phyloP scores from a whole-genome alignment of 164 flowering plant species.

The Tinospora cordifolia region DNA sequence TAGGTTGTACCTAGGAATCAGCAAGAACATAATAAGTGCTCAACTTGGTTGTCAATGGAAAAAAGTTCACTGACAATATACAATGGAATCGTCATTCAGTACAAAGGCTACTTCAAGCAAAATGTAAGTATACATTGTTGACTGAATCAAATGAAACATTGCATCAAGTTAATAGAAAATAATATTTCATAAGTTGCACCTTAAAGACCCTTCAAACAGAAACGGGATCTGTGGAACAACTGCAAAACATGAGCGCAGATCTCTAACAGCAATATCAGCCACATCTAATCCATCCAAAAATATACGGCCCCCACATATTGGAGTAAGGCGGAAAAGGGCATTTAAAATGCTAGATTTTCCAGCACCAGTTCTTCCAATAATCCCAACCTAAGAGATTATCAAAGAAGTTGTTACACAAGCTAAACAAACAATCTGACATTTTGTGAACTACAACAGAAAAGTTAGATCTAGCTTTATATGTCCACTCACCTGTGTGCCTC shows the following conservation, averaged over 20 bases:
- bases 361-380: conserved; percentile 98
- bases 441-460: neutral
- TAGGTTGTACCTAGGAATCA: conserved; percentile 60
- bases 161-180: neutral
- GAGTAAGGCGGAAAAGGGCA: conserved; percentile 81
- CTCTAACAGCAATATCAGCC: conserved; percentile 47
- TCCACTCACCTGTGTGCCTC: conserved; percentile 57
- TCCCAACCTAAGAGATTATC: conserved; percentile 57
- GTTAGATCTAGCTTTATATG: neutral
- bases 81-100: neutral
- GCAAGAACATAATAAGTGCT: conserved; percentile 5
- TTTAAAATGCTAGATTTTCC: conserved; percentile 92
- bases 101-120: neutral
- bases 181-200: conserved; percentile 28
- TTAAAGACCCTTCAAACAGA: conserved; percentile 77
- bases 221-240: conserved; percentile 97
- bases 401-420: neutral
- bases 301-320: conserved; percentile 58
- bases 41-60: neutral
- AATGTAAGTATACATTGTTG: neutral
- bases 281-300: conserved; percentile 64
- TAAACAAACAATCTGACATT: neutral
- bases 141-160: neutral
- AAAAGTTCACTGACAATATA: neutral
- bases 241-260: conserved; percentile 66